Conservation (phyloP, 768 basidiomycete genomes). For the Candolleomyces efflorescens region DNA sequence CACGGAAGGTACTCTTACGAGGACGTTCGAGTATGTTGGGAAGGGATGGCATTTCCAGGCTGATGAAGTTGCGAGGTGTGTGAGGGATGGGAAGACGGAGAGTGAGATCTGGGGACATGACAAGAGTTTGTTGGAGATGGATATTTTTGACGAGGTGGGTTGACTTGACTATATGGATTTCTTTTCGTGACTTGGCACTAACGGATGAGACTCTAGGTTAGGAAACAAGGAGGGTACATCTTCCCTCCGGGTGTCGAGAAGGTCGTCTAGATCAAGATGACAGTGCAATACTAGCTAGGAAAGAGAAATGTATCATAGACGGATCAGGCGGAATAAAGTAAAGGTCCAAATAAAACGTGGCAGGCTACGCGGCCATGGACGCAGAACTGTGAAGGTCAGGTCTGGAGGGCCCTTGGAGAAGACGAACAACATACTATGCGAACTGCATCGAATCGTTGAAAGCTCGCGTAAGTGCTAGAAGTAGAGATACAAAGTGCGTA, state of each 20-base stretch:
- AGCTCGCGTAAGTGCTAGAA: too few relatives aligned
- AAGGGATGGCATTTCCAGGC: constrained; percentile 83
- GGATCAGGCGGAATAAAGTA: too few relatives aligned
- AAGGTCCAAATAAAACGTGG: too few relatives aligned
- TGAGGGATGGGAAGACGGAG: constrained; percentile 68
- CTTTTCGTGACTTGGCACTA: background rate
- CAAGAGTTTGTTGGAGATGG: constrained; percentile 79
- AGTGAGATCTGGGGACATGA: constrained; percentile 73
- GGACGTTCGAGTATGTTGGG: constrained; percentile 55
- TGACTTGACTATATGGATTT: background rate
- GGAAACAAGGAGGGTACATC: constrained; percentile 61
- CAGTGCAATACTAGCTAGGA: background rate
- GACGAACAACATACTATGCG: too few relatives aligned
- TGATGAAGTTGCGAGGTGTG: constrained; percentile 80
- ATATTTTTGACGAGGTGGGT: constrained; percentile 78
- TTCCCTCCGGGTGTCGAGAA: constrained; percentile 65
- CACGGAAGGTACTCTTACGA: constrained; percentile 50
- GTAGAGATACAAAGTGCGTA: too few relatives aligned
- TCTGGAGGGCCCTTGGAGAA: background rate
- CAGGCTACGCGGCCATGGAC: too few relatives aligned
- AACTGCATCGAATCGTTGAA: too few relatives aligned
- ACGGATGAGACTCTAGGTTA: constrained; percentile 11
- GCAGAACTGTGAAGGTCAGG: background rate
- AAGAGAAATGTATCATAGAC: too few relatives aligned
- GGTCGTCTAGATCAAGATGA: constrained; percentile 21